These are phyloP conservation scores for Closterium sp. DNA, from an alignment of 139 green algal genomes.

Conservation along the genomic window DNA sequence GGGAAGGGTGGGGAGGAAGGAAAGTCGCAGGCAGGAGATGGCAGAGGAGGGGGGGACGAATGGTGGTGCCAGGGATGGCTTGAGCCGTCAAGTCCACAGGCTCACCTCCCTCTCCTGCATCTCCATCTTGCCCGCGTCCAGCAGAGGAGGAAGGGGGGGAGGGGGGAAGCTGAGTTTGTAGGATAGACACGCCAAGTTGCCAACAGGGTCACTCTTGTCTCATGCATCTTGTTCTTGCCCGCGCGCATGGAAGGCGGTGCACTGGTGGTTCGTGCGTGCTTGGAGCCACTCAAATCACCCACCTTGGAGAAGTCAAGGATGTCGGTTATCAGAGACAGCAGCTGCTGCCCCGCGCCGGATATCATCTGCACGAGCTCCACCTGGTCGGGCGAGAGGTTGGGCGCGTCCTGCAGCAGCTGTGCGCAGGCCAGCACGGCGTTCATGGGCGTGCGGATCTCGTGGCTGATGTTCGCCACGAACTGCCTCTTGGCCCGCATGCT, in stretches of 20 bases:
- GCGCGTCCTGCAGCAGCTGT: constrained; percentile 38
- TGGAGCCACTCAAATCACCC: not conserved
- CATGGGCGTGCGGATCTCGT: constrained; percentile 46
- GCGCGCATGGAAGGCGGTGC: too few relatives aligned
- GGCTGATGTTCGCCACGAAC: constrained; percentile 44
- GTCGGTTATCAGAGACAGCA: constrained; percentile 24
- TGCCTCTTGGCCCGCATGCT: constrained; percentile 19
- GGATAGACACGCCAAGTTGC: too few relatives aligned
- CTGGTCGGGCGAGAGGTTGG: constrained; percentile 17
- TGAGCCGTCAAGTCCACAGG: not conserved
- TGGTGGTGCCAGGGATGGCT: too few relatives aligned
- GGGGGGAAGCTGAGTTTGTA: too few relatives aligned
- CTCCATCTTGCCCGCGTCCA: not conserved
- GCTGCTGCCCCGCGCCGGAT: constrained; percentile 19
- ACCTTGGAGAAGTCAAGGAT: constrained; percentile 29
- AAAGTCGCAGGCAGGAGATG: not conserved
- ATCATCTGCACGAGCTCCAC: constrained; percentile 32
- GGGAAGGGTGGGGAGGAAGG: not conserved
- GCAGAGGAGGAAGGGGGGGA: not conserved
- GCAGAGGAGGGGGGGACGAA: too few relatives aligned
- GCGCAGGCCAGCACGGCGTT: constrained; percentile 44
- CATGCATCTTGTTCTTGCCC: too few relatives aligned
- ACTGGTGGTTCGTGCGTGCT: too few relatives aligned
- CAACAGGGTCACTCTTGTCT: too few relatives aligned
- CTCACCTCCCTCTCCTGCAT: constrained; percentile 26